Evolutionary conservation across 2,329 filamentous ascomycete genomes (phyloP), one percentile per base, ranked within the genome.

Genomic region (Aspergillus aculeatinus): DNA sequence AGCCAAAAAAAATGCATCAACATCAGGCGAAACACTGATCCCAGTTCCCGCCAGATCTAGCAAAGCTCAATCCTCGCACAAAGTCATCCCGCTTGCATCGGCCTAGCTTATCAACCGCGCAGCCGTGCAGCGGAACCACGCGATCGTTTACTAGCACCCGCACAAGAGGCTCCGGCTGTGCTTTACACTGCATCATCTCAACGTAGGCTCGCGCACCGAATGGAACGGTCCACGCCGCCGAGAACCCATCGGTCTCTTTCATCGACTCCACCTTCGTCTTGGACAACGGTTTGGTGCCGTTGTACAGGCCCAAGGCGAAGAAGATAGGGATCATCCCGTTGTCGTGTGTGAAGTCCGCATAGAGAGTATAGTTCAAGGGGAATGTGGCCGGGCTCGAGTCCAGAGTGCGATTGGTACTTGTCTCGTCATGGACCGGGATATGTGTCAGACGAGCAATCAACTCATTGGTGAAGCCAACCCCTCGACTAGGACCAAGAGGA

Each of bases 261-360:
- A 84, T 80, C 48, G 82, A 78, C 77, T 82, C 65, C 12, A 72
- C 61, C 6, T 79, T 79, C 3, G 78, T 79, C 25, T 81, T 82
- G 2, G 83, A 81, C 25, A 89, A 77, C 11, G 82, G 79, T 14
- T 72, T 69, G 0, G 86, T 91, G 48, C 76, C 77, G 66, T 92
- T 90, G 77, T 92, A 96, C 27, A 96, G 78, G 0, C 92, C 90
- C 64, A 97, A 72, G 0, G 92, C 91, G 5, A 86, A 87, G 71
- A 90, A 90, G 6, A 96, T 86, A 7, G 84, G 83, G 31, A 85
- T 86, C 87, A 97, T 92, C 71, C 89, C 87, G 74, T 96, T 96
- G 76, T 97, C 93, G 75, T 97, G 93, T 63, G 88, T 91, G 72
- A 97, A 96, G 75, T 97, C 93, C 0, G 91, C 92, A 70, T 96